Percentiles rank a stretch among this genome's conserved stretches.
phyloP scores from a whole-genome alignment of 768 basidiomycete species.

The Xanthoconium purpureum region DNA sequence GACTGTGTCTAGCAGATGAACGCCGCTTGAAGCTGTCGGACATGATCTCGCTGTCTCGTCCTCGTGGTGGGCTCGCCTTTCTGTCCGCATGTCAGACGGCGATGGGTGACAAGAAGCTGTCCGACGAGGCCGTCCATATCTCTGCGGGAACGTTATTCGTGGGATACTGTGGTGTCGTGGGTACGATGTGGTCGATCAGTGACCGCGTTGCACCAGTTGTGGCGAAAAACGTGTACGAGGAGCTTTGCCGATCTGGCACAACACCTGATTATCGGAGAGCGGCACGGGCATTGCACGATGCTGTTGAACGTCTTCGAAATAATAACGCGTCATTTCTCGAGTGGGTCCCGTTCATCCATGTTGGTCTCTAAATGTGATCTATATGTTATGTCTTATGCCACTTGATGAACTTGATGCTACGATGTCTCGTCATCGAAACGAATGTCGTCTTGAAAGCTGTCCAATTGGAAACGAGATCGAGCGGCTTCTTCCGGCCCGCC shows the following conservation, averaged over 20 bases:
- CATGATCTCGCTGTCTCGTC: neutral
- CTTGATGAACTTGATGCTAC: too few species aligned
- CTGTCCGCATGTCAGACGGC: conserved; percentile 3
- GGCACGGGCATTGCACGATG: neutral
- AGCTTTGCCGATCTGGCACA: neutral
- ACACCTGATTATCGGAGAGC: neutral
- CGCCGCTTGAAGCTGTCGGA: neutral
- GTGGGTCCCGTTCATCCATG: conserved; percentile 16
- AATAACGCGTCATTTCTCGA: neutral
- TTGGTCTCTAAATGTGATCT: conserved; percentile 6
- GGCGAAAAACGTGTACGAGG: conserved; percentile 33
- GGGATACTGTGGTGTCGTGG: conserved; percentile 21
- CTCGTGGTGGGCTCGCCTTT: conserved; percentile 1
- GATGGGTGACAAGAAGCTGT: neutral
- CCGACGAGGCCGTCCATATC: neutral
- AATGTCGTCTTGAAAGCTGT: too few species aligned
- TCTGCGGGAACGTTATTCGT: conserved; percentile 31
- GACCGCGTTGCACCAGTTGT: conserved; percentile 31
- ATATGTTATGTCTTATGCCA: too few species aligned
- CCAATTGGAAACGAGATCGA: too few species aligned
- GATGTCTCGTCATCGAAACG: too few species aligned
- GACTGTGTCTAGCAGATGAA: neutral
- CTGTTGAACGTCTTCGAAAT: conserved; percentile 1
- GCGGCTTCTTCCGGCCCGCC: too few species aligned
- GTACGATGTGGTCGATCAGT: conserved; percentile 2